Conservation (phyloP, 208 protist species). For the Crithidia fasciculata region DNA sequence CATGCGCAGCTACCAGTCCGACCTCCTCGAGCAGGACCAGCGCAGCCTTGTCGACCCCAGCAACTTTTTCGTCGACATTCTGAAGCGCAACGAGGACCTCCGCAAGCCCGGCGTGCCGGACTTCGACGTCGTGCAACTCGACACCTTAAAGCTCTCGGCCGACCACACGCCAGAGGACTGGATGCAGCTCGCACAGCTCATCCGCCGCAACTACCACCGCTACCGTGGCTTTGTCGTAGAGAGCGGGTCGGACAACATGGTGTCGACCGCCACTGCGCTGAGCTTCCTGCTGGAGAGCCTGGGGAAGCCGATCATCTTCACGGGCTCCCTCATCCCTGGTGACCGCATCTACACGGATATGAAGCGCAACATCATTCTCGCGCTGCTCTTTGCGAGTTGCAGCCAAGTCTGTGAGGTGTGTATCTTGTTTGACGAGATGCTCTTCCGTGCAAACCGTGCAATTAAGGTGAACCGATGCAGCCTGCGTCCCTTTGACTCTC, state of each 20-base stretch:
- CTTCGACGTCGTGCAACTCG: constrained; percentile 63
- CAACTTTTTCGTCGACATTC: constrained; percentile 60
- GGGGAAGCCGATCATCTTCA: constrained; percentile 96
- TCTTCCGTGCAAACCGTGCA: constrained; percentile 94
- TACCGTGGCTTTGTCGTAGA: constrained; percentile 98
- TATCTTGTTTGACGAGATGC: constrained; percentile 95
- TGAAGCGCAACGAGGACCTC: constrained; percentile 62
- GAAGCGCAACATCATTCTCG: constrained; percentile 82
- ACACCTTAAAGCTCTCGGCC: constrained; percentile 63
- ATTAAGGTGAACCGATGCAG: constrained; percentile 77
- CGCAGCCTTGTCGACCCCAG: constrained; percentile 3
- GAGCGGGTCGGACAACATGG: constrained; percentile 97
- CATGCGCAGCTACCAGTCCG: constrained; percentile 54
- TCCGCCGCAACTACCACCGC: constrained; percentile 79
- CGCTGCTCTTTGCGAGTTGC: constrained; percentile 86
- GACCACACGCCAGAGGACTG: constrained; percentile 74
- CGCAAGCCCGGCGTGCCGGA: constrained; percentile 59
- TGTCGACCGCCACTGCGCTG: constrained; percentile 93
- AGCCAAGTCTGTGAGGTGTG: constrained; percentile 93
- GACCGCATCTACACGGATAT: constrained; percentile 90
- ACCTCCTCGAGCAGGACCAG: constrained; percentile 33
- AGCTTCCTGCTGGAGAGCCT: constrained; percentile 98
- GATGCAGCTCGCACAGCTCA: constrained; percentile 69
- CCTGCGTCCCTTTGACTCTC: constrained; percentile 92
- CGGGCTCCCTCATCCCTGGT: constrained; percentile 93